phyloP scores from a whole-genome alignment of 2,329 filamentous ascomycete genomes.

The Aureobasidium sp. region DNA sequence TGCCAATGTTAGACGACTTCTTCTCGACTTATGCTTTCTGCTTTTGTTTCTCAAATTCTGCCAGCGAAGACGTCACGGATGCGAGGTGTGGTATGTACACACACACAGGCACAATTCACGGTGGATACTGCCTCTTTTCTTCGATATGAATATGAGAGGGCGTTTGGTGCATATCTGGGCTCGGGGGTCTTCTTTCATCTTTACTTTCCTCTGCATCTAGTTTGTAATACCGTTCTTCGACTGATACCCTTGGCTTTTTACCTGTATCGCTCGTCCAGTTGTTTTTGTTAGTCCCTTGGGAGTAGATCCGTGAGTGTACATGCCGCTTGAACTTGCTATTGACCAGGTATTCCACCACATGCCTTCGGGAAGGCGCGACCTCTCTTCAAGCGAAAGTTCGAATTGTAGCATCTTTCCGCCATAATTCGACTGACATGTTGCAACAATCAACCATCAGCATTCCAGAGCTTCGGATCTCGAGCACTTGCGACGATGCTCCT shows the following conservation, averaged over 20 bases:
- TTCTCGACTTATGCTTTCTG: not conserved
- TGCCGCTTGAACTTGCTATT: not conserved
- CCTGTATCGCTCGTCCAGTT: not conserved
- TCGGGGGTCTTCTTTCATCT: constrained; percentile 1
- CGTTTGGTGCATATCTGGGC: constrained; percentile 14
- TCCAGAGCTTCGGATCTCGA: not conserved
- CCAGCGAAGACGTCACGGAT: constrained; percentile 8
- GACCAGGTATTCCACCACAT: not conserved
- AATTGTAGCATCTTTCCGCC: not conserved
- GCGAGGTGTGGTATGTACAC: not conserved
- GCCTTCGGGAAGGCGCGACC: not conserved
- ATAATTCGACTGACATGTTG: not conserved
- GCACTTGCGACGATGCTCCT: not conserved
- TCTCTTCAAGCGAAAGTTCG: not conserved
- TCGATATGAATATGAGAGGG: constrained; percentile 12
- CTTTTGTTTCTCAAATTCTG: not conserved
- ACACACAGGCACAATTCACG: not conserved
- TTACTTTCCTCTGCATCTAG: constrained; percentile 12
- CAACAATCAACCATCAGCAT: not conserved
- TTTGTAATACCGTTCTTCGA: constrained; percentile 12
- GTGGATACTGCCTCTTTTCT: constrained; percentile 10
- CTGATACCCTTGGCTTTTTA: constrained; percentile 2
- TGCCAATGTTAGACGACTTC: constrained; percentile 52
- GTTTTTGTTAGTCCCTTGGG: not conserved
- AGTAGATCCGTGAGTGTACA: not conserved